Evolutionary conservation across 1,139 yeast species (phyloP).

Genomic region (Yamadazyma spencermartinsiae): DNA sequence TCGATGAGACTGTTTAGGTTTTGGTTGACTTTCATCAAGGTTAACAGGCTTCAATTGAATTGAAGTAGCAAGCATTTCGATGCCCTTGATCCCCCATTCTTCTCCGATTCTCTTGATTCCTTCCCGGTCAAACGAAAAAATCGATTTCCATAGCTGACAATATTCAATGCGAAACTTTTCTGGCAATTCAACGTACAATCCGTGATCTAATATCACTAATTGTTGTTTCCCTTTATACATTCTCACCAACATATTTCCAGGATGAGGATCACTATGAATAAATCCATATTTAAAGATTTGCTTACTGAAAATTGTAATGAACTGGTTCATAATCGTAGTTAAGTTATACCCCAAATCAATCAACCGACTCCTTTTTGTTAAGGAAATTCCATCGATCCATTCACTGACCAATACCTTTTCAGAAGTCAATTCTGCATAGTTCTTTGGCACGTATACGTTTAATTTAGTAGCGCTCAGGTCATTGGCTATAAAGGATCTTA

Average conservation of each 20-base stretch:
- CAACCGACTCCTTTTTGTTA: slow-evolving; percentile 48
- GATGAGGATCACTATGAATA: slow-evolving; percentile 83
- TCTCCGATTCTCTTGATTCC: slow-evolving; percentile 51
- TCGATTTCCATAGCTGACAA: slow-evolving; percentile 60
- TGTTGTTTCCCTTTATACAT: slow-evolving; percentile 47
- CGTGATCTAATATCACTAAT: slow-evolving; percentile 73
- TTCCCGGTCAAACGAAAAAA: slow-evolving; percentile 52
- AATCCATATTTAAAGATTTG: slow-evolving; percentile 77
- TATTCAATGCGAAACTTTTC: slow-evolving; percentile 57
- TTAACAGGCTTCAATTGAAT: slow-evolving; percentile 51
- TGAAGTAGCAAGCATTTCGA: slow-evolving; percentile 63
- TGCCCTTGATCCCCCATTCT: slow-evolving; percentile 72
- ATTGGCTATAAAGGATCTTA: slow-evolving; percentile 20
- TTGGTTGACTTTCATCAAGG: slow-evolving; percentile 18
- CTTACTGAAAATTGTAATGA: slow-evolving; percentile 58
- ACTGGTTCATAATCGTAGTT: slow-evolving; percentile 47
- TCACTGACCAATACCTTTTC: slow-evolving; percentile 61
- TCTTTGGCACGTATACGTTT: slow-evolving; percentile 49
- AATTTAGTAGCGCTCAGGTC: slow-evolving; percentile 24
- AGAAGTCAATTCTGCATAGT: slow-evolving; percentile 47
- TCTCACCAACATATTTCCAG: slow-evolving; percentile 66
- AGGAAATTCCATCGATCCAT: slow-evolving; percentile 73
- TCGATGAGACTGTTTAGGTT: slow-evolving; percentile 27
- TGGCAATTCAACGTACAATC: slow-evolving; percentile 59
- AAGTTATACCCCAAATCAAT: slow-evolving; percentile 42